Evolutionary conservation across 2,329 filamentous ascomycete genomes (phyloP).

Genomic region (Fusarium verticillioides): DNA sequence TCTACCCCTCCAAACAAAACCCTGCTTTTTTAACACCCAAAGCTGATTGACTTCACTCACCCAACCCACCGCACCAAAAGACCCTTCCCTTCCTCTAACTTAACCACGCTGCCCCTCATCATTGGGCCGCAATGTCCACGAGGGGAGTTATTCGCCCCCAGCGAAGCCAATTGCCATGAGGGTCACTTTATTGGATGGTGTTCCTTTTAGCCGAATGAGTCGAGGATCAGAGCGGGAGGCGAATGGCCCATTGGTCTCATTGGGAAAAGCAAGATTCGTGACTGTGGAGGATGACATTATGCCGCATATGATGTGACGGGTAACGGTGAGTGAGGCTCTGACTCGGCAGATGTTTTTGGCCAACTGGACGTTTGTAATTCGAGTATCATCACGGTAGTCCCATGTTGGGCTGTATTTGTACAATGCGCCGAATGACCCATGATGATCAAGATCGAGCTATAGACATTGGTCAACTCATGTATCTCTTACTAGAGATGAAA

Average conservation of each 20-base stretch:
- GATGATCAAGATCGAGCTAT: not conserved
- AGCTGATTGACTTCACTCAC: constrained; percentile 25
- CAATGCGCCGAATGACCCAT: not conserved
- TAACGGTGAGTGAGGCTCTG: constrained; percentile 18
- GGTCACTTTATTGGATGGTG: not conserved
- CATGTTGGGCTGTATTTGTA: constrained; percentile 3
- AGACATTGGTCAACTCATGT: not conserved
- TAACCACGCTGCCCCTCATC: constrained; percentile 20
- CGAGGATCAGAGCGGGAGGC: constrained; percentile 19
- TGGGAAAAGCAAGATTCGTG: constrained; percentile 5
- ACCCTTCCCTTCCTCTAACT: constrained; percentile 5
- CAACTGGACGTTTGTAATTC: constrained; percentile 5
- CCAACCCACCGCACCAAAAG: constrained; percentile 40
- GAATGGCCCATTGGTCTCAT: not conserved
- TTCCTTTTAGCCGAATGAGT: constrained; percentile 5
- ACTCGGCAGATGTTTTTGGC: constrained; percentile 27
- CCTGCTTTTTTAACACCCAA: constrained; percentile 5
- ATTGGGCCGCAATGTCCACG: constrained; percentile 43
- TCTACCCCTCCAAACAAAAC: not conserved
- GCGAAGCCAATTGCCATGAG: not conserved
- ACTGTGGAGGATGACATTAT: constrained; percentile 25
- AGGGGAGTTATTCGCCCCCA: constrained; percentile 17
- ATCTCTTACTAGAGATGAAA: too few relatives aligned
- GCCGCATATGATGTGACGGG: constrained; percentile 21
- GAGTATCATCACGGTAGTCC: not conserved